Evolutionary conservation across 2,329 filamentous ascomycete species (phyloP).

Genomic region (Pseudocercospora pini-densiflorae): DNA sequence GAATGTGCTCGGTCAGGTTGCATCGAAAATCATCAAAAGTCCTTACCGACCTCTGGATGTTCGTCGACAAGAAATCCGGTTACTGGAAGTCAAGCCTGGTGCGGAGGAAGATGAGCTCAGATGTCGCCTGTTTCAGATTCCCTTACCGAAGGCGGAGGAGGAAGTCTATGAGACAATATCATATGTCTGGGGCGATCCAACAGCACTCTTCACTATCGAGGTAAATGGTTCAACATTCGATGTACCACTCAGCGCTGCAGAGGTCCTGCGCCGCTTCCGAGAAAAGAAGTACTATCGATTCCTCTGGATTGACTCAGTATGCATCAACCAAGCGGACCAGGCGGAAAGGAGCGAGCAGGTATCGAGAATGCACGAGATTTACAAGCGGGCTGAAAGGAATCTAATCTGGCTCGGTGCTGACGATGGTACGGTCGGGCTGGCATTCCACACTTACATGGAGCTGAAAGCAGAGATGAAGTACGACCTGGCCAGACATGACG

Average conservation of each 20-base stretch:
- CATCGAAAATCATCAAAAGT: background rate
- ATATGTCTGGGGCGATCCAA: slow-evolving; percentile 1
- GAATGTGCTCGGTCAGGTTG: background rate
- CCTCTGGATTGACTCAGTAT: slow-evolving; percentile 15
- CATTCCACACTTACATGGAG: background rate
- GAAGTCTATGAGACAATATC: slow-evolving; percentile 8
- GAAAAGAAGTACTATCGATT: slow-evolving; percentile 1
- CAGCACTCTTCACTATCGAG: background rate
- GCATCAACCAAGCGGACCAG: slow-evolving; percentile 18
- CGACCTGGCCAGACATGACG: background rate
- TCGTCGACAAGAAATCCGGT: background rate
- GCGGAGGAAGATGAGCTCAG: slow-evolving; percentile 2
- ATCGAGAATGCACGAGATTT: slow-evolving; percentile 15
- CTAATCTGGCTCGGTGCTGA: slow-evolving; percentile 4
- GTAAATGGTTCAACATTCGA: background rate
- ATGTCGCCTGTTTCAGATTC: slow-evolving; percentile 1
- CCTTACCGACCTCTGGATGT: slow-evolving; percentile 2
- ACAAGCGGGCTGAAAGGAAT: slow-evolving; percentile 5
- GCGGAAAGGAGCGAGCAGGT: slow-evolving; percentile 17
- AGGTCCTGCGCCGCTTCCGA: background rate
- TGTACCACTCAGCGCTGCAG: background rate
- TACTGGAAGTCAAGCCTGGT: slow-evolving; percentile 2
- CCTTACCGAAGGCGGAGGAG: background rate
- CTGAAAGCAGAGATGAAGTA: slow-evolving; percentile 5
- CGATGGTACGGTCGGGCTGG: slow-evolving; percentile 1